Evolutionary conservation across 1,284 basidiomycete species (phyloP), one percentile per base, ranked within the genome.

Genomic region (Gomphus bonarii): DNA sequence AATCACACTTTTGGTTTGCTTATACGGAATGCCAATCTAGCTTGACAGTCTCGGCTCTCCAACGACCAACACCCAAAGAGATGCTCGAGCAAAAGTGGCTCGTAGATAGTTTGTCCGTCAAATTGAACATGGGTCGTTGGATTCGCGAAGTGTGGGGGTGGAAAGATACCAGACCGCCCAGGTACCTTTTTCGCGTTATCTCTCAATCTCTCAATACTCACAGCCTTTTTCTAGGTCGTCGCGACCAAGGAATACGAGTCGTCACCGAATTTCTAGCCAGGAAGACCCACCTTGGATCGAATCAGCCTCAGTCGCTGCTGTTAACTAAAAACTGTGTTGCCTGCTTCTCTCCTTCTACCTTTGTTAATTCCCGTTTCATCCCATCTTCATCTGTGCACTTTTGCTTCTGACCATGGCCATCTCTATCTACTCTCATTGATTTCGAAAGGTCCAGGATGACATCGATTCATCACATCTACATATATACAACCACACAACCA

Each of bases 51-150:
- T 78, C 83, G 54, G 75, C 81, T 20, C 70, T 72, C 10, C 75
- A 76, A 36, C 83, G 95, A 52, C 94, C 92, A 6, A 86, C 85
- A 22, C 97, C 97, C 0, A 84, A 80, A 62, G 84, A 91, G 64
- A 83, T 98, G 76, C 75, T 97, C 46, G 70, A 74, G 49, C 95
- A 99, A 69, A 88, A 88, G 1, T 98, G 94, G 87, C 87, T 99
- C 62, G 69, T 79, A 50, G 77, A 79, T 59, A 80, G 82, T 52
- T 88, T 91, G 77, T 82, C 84, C 67, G 80, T 87, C 67, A 88
- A 92, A 63, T 84, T 93, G 49, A 85, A 91, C 63, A 91, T 97
- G 82, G 86, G 82, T 11, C 82, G 80, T 64, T 99, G 95, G 91
- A 88, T 99, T 50, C 81, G 86, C 53, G 80, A 88, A 65, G 85